Base-by-base conservation (phyloP, 1,284 basidiomycete species). In the Thecaphora frezii region DNA sequence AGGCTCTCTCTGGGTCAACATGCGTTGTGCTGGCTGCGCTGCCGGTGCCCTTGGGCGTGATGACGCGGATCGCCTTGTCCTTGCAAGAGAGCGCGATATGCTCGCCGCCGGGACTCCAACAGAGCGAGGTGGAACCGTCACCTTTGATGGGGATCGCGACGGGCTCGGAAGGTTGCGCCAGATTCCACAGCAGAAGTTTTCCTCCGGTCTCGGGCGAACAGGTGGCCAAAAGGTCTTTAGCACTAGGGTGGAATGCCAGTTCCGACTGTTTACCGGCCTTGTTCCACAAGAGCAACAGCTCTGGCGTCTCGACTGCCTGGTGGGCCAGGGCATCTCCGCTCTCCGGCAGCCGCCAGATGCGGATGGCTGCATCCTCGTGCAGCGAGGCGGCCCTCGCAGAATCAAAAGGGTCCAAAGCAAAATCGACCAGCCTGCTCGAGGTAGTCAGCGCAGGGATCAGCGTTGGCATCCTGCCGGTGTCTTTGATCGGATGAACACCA, bases 401-500 rank as follows among this genome's bases (percentile, higher is more conserved):
- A 19, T 41, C 40, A 26, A 51, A 41, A 2, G 49, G 49, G 19
- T 41, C 41, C 24, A 33, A 23, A 5, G 33, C 49, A 44, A 51
- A 51, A 42, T 51, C 49, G 21, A 51, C 24, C 2, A 51, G 12
- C n/a, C 28, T 42, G 12, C 40, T 38, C 38, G 26, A 28, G 14
- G 19, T 30, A 18, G 26, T 14, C 25, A 38, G 37, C 22, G 33
- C 42, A 12, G 30, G 49, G n/a, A 14, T 22, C 28, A 42, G 39
- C 22, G n/a, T 49, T 26, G 49, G 49, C 12, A 51, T 44, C 3
- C 49, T 30, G 4, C 49, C 49, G 5, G 36, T 23, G 18, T 44
- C 40, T 5, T 40, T 25, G 41, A 44, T 23, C 12, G 49, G 49
- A 23, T 51, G 49, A 4, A 51, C 21, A 21, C 49, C 49, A 5